Evolutionary conservation across 1,284 basidiomycete species (phyloP), one percentile per base, ranked within the genome.

Genomic region (Ceratorhiza oryzae-sativae): DNA sequence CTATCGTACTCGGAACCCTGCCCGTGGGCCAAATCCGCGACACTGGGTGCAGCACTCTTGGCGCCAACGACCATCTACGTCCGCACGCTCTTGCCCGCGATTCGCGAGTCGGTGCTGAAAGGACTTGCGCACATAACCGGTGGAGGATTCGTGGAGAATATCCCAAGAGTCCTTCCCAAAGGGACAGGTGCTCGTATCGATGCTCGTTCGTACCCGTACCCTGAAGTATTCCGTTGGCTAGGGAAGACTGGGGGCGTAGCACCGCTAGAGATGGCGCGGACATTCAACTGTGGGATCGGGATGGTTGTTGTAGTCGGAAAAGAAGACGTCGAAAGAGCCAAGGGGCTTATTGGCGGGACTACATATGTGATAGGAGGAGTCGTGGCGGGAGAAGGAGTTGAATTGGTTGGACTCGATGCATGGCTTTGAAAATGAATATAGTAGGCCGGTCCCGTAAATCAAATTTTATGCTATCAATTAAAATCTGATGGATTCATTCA

Each of bases 61-160:
- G 88, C 88, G 75, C 97, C 97, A 5, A 99, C 97, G 2, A 85
- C 87, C 73, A 91, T 99, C 77, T 99, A 99, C 82, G 85, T 96
- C 79, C 89, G 90, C 76, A 88, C 92, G 75, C 85, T 98, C 71
- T 88, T 98, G 67, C 95, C 95, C 30, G 85, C 87, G 45, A 89
- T 91, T 55, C 86, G 88, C 74, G 82, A 83, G 4, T 88, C 90
- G 12, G 84, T 93, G 30, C 85, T 98, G 79, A 98, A 97, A 81
- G 95, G 91, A 76, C 93, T 99, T 87, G 92, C 93, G 46, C 95
- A 99, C 82, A 98, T 99, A 82, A 99, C 97, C 12, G 97, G 97
- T 61, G 97, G 97, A 67, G 97, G 97, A 5, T 98, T 99, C 85
- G 90, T 90, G 73, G 97, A 99, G 79, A 99, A 99, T 83, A 90